phyloP scores from a whole-genome alignment of 805 yeast genomes.

The Kuraishia molischiana region DNA sequence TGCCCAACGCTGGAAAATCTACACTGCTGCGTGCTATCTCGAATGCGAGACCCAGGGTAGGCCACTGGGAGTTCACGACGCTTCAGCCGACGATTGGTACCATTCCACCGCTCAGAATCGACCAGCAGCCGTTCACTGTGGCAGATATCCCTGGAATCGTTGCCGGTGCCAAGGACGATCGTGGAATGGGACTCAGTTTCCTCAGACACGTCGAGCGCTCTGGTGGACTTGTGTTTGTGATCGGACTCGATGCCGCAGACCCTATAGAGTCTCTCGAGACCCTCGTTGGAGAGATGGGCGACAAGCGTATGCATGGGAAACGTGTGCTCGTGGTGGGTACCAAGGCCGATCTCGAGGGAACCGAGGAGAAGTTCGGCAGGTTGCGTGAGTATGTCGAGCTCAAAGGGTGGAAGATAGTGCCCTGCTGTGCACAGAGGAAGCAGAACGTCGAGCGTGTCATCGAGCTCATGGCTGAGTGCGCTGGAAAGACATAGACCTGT shows the following conservation, averaged over 20 bases:
- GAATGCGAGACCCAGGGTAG: conserved; percentile 81
- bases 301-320: conserved; percentile 47
- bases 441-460: conserved; percentile 69
- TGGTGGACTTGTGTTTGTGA: conserved; percentile 79
- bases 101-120: conserved; percentile 47
- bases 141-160: conserved; percentile 98
- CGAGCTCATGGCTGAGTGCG: conserved; percentile 58
- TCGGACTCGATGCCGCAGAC: conserved; percentile 58
- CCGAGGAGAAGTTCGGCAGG: conserved; percentile 34
- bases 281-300: conserved; percentile 64
- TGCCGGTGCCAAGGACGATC: conserved; percentile 74
- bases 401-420: conserved; percentile 59
- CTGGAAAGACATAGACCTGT: conserved; percentile 15
- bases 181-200: conserved; percentile 92
- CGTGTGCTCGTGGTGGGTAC: conserved; percentile 75
- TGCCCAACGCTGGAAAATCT: conserved; percentile 96
- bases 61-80: conserved; percentile 97
- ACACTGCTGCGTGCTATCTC: conserved; percentile 82
- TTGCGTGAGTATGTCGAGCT: conserved; percentile 35
- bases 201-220: conserved; percentile 89
- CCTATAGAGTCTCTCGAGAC: conserved; percentile 60
- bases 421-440: conserved; percentile 70
- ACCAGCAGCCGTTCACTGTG: conserved; percentile 69
- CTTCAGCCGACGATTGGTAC: conserved; percentile 90
- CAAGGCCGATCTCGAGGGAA: conserved; percentile 73